Evolutionary conservation across 257 asterid genomes (phyloP).

Genomic region (Osmanthus fragrans): DNA sequence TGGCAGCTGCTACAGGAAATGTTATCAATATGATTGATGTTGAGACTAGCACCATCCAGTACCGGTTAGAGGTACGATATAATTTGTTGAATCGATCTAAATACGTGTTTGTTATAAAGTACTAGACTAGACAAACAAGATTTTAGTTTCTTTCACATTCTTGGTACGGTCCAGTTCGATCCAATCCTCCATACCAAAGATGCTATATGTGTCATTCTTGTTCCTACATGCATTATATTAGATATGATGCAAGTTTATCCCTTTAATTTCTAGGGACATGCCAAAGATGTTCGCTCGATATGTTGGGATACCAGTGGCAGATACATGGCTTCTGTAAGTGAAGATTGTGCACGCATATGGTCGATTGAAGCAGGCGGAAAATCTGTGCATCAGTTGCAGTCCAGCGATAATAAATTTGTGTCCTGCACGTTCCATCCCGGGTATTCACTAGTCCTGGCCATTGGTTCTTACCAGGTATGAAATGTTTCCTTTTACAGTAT

Average conservation of each 20-base stretch:
- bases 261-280: conserved; percentile 38
- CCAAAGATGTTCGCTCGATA: conserved; percentile 34
- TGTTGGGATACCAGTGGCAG: conserved; percentile 47
- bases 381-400: conserved; percentile 30
- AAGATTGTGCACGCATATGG: conserved; percentile 52
- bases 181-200: not conserved
- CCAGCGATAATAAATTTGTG: conserved; percentile 33
- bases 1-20: conserved; percentile 48
- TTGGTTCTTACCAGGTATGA: conserved; percentile 48
- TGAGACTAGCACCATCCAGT: conserved; percentile 31
- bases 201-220: too few species aligned
- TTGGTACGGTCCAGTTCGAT: not conserved
- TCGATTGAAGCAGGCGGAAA: conserved; percentile 27
- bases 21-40: conserved; percentile 39
- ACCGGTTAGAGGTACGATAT: conserved; percentile 36
- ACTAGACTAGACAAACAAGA: not conserved
- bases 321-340: conserved; percentile 44
- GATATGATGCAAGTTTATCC: not conserved
- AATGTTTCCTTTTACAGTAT: not conserved
- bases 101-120: not conserved
- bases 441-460: conserved; percentile 34
- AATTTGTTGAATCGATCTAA: not conserved
- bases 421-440: conserved; percentile 51
- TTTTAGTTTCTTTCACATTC: too few species aligned
- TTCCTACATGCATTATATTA: too few species aligned